Conservation (phyloP, 208 protist species). For the Phytomonas sp. region DNA sequence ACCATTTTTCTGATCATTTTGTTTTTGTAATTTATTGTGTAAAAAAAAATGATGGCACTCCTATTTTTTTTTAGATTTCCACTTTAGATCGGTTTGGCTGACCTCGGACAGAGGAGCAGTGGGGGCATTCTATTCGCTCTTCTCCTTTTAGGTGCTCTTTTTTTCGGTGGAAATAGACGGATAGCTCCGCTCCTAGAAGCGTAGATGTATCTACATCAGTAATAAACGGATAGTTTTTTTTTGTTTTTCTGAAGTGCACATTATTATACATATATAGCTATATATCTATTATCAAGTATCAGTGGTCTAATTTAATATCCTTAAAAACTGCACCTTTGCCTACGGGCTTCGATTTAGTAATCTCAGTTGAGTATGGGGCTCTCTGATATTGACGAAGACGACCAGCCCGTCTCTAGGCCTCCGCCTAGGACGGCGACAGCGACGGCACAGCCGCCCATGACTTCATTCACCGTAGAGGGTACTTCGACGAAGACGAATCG, state of each 20-base stretch:
- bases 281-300: constrained; percentile 5
- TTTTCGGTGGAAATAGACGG: not conserved
- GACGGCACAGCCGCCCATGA: not conserved
- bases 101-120: not conserved
- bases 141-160: constrained; percentile 14
- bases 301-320: constrained; percentile 4
- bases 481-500: not conserved
- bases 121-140: not conserved
- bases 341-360: not conserved
- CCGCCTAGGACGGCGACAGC: not conserved
- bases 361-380: constrained; percentile 40
- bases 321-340: not conserved
- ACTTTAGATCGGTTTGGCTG: not conserved
- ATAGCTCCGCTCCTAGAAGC: not conserved
- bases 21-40: not conserved
- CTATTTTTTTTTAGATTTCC: not conserved
- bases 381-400: constrained; percentile 75
- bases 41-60: not conserved
- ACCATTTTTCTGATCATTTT: not conserved
- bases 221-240: not conserved
- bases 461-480: not conserved
- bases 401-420: constrained; percentile 17
- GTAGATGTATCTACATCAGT: not conserved
- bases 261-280: not conserved
- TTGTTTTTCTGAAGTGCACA: constrained; percentile 1